These are phyloP conservation scores for Starmerella geochares DNA, from an alignment of 805 yeast species.

Conservation along the genomic window DNA sequence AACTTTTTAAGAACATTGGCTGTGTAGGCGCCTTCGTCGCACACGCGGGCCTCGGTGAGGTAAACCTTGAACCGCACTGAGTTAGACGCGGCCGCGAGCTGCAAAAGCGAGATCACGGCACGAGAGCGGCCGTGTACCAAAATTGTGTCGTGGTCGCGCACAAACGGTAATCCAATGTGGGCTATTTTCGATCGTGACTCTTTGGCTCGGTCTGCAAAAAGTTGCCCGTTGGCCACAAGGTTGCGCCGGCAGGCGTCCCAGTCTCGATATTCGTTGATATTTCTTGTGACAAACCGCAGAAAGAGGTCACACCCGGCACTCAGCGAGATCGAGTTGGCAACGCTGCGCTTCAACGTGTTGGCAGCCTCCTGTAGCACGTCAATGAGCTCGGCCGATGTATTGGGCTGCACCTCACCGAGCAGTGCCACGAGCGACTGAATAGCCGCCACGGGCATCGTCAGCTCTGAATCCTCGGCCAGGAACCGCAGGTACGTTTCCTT, in stretches of 20 bases:
- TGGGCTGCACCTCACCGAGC: constrained; percentile 70
- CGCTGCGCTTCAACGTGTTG: constrained; percentile 58
- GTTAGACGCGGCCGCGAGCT: constrained; percentile 58
- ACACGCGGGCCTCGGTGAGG: constrained; percentile 87
- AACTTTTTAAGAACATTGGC: constrained; percentile 54
- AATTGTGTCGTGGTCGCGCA: constrained; percentile 81
- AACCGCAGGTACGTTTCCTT: constrained; percentile 69
- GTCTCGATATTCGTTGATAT: constrained; percentile 72
- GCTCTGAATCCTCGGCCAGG: constrained; percentile 81
- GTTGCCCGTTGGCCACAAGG: constrained; percentile 83
- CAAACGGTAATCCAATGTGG: constrained; percentile 74
- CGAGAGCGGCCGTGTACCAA: constrained; percentile 87
- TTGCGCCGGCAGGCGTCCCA: constrained; percentile 90
- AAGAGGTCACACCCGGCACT: constrained; percentile 97
- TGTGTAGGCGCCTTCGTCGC: constrained; percentile 62
- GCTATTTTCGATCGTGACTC: constrained; percentile 83
- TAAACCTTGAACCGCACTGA: constrained; percentile 77
- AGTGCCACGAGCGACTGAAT: constrained; percentile 86
- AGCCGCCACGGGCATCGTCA: constrained; percentile 99
- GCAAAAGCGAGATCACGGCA: constrained; percentile 68
- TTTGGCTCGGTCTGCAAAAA: constrained; percentile 85
- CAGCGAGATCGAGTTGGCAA: constrained; percentile 82
- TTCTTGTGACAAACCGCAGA: constrained; percentile 83
- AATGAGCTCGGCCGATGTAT: constrained; percentile 88
- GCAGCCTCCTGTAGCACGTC: constrained; percentile 70